Percentiles rank a stretch among this genome's conserved stretches.
phyloP scores from a whole-genome alignment of 2,329 filamentous ascomycete genomes.

The Xylaria sp. region DNA sequence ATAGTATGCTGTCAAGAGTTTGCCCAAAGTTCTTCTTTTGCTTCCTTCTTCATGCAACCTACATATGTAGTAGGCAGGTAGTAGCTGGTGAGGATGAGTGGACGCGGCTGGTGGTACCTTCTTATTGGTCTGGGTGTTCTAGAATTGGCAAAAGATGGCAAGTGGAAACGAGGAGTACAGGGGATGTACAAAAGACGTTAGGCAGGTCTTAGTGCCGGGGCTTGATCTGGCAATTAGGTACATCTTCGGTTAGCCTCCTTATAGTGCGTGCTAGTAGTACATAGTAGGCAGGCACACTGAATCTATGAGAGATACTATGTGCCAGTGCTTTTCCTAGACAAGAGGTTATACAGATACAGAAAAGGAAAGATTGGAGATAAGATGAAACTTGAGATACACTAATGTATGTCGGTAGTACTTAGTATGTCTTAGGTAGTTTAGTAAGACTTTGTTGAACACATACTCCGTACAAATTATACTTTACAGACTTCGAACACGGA shows the following conservation, averaged over 20 bases:
- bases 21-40: neutral
- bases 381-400: neutral
- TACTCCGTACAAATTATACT: too few relatives aligned
- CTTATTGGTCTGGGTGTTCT: conserved; percentile 1
- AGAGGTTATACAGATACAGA: too few relatives aligned
- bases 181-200: conserved; percentile 19
- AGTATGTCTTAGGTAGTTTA: too few relatives aligned
- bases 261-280: neutral
- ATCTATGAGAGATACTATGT: too few relatives aligned
- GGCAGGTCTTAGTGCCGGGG: conserved; percentile 24
- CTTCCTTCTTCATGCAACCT: neutral
- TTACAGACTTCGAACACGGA: too few relatives aligned
- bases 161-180: conserved; percentile 32
- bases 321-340: too few relatives aligned
- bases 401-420: neutral
- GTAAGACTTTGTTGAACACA: too few relatives aligned
- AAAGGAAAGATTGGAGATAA: too few relatives aligned
- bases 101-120: neutral
- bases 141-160: conserved; percentile 26
- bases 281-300: neutral
- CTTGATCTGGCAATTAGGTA: conserved; percentile 19
- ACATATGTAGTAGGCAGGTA: neutral
- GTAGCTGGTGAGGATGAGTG: neutral
- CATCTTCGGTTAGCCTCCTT: neutral
- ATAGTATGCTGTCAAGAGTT: neutral